Conservation (phyloP, 164 flowering plant species). For the Pachysandra terminalis region DNA sequence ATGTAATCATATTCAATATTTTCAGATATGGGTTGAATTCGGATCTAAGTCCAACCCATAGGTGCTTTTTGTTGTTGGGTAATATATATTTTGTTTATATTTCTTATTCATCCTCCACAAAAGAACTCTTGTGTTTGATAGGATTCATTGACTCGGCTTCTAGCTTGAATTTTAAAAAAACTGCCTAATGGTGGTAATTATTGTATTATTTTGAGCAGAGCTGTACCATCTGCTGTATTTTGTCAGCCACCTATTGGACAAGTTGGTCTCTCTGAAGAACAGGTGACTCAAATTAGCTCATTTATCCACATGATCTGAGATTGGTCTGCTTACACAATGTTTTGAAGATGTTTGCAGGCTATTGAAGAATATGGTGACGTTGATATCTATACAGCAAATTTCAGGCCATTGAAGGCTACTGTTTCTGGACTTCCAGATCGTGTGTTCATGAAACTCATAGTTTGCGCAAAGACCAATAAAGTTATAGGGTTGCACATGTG, state of each 20-base stretch:
- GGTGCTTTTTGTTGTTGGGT: too few species aligned
- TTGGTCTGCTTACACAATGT: background rate
- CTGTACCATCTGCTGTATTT: slow-evolving; percentile 90
- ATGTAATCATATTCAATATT: too few species aligned
- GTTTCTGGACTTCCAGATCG: slow-evolving; percentile 94
- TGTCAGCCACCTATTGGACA: slow-evolving; percentile 96
- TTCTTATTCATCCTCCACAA: too few species aligned
- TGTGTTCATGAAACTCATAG: slow-evolving; percentile 87
- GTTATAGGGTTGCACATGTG: slow-evolving; percentile 92
- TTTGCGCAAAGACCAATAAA: slow-evolving; percentile 76
- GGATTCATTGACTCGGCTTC: too few species aligned
- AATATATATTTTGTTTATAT: too few species aligned
- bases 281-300: slow-evolving; percentile 41
- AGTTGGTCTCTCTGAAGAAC: slow-evolving; percentile 95
- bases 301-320: slow-evolving; percentile 3
- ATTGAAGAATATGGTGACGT: slow-evolving; percentile 68
- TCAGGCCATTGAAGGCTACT: slow-evolving; percentile 90
- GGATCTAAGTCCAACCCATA: too few species aligned
- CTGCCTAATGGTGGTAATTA: background rate
- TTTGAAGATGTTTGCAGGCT: slow-evolving; percentile 51
- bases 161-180: too few species aligned
- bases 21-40: too few species aligned
- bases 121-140: too few species aligned
- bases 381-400: slow-evolving; percentile 85
- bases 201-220: slow-evolving; percentile 34